Conservation (phyloP, 306 rosid genomes). For the Castanea sativa region DNA sequence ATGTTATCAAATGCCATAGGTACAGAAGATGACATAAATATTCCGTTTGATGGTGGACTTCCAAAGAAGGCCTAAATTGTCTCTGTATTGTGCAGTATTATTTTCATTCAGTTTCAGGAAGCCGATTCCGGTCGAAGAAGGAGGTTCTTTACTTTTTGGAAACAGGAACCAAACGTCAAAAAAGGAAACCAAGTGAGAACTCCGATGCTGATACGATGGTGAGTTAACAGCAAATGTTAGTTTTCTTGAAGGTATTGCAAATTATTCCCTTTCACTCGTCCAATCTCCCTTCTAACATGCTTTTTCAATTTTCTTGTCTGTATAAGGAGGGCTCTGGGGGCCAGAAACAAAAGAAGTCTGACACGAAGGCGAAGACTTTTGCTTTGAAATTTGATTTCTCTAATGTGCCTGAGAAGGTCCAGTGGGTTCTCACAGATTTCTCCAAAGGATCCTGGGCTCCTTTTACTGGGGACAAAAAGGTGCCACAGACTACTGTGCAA, state of each 20-base stretch:
- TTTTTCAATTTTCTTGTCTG: constrained; percentile 6
- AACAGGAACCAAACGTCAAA: constrained; percentile 39
- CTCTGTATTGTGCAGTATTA: constrained; percentile 48
- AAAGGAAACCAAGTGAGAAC: constrained; percentile 29
- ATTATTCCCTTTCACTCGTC: not conserved
- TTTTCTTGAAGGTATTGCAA: not conserved
- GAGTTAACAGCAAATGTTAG: constrained; percentile 19
- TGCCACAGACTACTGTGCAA: constrained; percentile 27
- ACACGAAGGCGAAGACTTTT: constrained; percentile 16
- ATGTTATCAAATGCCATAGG: not conserved
- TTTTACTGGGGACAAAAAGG: constrained; percentile 29
- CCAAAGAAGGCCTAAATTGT: constrained; percentile 1
- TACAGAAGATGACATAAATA: not conserved
- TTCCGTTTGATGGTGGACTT: not conserved
- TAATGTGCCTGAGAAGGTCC: constrained; percentile 47
- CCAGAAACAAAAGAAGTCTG: constrained; percentile 36
- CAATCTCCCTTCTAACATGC: not conserved
- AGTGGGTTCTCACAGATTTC: constrained; percentile 52
- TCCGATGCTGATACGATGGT: constrained; percentile 21
- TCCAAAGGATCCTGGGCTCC: constrained; percentile 49
- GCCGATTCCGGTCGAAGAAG: constrained; percentile 53
- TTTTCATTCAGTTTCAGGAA: constrained; percentile 42
- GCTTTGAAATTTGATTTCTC: constrained; percentile 36
- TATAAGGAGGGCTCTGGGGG: constrained; percentile 21
- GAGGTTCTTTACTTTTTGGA: constrained; percentile 56